Percentiles rank a stretch among this genome's conserved stretches.
Evolutionary conservation across 2,329 filamentous ascomycete genomes (phyloP).

Genomic region (Arthrobotrys conoides): DNA sequence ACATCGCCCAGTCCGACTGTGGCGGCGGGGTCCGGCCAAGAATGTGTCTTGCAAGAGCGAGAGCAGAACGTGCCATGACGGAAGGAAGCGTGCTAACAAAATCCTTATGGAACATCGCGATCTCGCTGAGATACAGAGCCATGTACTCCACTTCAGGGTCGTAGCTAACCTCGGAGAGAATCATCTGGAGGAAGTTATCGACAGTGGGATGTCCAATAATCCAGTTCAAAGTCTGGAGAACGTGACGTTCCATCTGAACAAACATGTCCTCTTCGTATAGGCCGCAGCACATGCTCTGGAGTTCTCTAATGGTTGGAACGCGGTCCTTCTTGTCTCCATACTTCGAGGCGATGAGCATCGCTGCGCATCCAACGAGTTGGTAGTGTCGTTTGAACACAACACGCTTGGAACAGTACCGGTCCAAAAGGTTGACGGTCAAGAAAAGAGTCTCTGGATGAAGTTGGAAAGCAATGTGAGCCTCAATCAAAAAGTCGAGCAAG

Average conservation of each 20-base stretch:
- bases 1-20: constrained; percentile 65
- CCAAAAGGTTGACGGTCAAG: constrained; percentile 94
- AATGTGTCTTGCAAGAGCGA: constrained; percentile 88
- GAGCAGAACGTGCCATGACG: constrained; percentile 86
- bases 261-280: constrained; percentile 99
- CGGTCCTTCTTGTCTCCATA: constrained; percentile 99
- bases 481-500: constrained; percentile 96
- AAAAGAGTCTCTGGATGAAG: constrained; percentile 95
- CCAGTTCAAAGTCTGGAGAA: constrained; percentile 97
- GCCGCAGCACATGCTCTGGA: constrained; percentile 99
- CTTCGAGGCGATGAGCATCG: constrained; percentile 95
- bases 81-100: constrained; percentile 95
- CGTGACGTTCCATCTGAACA: constrained; percentile 99
- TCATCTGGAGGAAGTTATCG: constrained; percentile 91
- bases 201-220: constrained; percentile 95
- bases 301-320: constrained; percentile 95
- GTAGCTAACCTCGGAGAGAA: constrained; percentile 80
- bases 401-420: constrained; percentile 96
- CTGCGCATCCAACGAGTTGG: constrained; percentile 95
- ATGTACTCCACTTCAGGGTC: constrained; percentile 94
- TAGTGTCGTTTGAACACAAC: constrained; percentile 99
- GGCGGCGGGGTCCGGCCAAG: constrained; percentile 75
- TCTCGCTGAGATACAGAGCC: constrained; percentile 93
- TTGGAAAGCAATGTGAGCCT: constrained; percentile 95
- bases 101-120: constrained; percentile 94